A percentile compares a stretch with the other conserved stretches of the same genome.
Conservation (phyloP, 2,329 filamentous ascomycete genomes). For the Furcasterigmium sp. region DNA sequence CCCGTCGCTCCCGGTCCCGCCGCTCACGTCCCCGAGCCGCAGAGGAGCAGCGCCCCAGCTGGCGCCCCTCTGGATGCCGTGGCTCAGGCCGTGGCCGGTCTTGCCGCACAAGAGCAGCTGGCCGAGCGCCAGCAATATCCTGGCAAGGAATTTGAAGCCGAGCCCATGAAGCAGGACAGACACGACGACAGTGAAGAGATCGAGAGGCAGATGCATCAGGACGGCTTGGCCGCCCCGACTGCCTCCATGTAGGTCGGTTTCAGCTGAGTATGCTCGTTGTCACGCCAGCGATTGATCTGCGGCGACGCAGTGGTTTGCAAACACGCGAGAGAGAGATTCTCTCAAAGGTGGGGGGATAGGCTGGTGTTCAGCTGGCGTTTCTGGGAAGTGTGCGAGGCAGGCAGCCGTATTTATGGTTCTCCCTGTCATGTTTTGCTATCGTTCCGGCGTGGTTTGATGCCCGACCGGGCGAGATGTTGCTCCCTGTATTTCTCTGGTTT, state of each 20-base stretch:
- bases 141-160: constrained; percentile 29
- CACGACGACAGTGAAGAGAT: constrained; percentile 45
- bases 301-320: constrained; percentile 8
- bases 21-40: not conserved
- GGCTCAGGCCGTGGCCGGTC: constrained; percentile 41
- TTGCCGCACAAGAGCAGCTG: constrained; percentile 36
- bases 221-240: constrained; percentile 21
- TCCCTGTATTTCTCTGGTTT: too few relatives aligned
- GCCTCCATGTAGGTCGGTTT: constrained; percentile 22
- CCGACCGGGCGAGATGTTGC: too few relatives aligned
- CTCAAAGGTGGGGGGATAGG: constrained; percentile 7
- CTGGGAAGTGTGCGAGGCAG: constrained; percentile 2
- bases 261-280: constrained; percentile 7
- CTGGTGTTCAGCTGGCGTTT: constrained; percentile 3
- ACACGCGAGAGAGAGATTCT: too few relatives aligned
- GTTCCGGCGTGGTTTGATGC: not conserved
- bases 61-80: constrained; percentile 40
- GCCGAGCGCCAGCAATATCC: constrained; percentile 28
- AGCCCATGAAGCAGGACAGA: constrained; percentile 33
- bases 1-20: not conserved
- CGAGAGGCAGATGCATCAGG: constrained; percentile 45
- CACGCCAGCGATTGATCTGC: constrained; percentile 1
- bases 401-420: not conserved
- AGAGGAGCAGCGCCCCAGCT: not conserved
- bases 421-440: not conserved